Evolutionary conservation across 306 rosid species (phyloP).

Genomic region (Ormosia emarginata): DNA sequence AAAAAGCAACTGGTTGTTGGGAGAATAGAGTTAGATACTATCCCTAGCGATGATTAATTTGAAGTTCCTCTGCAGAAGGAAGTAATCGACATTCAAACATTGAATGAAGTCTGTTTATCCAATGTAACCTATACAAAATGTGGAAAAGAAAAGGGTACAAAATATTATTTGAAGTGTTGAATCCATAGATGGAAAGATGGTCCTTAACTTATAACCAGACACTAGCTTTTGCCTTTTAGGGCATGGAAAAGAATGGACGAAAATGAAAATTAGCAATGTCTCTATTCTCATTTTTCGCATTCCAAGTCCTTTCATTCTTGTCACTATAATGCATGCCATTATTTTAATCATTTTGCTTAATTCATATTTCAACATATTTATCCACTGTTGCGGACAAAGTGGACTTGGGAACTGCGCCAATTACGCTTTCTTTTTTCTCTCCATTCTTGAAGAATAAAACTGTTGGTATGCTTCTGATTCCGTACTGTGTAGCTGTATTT

Average conservation of each 20-base stretch:
- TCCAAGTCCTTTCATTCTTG: neutral
- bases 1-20: slow-evolving; percentile 10
- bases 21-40: slow-evolving; percentile 3
- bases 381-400: slow-evolving; percentile 72
- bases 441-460: slow-evolving; percentile 89
- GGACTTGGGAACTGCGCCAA: slow-evolving; percentile 90
- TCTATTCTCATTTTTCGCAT: slow-evolving; percentile 2
- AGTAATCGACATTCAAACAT: slow-evolving; percentile 9
- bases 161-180: slow-evolving; percentile 10
- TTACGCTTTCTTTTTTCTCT: slow-evolving; percentile 78
- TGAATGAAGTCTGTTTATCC: slow-evolving; percentile 27
- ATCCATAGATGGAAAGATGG: slow-evolving; percentile 6
- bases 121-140: slow-evolving; percentile 22
- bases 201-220: slow-evolving; percentile 17
- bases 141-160: neutral
- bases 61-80: neutral
- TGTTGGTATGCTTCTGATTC: slow-evolving; percentile 95
- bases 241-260: slow-evolving; percentile 26
- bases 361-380: slow-evolving; percentile 50
- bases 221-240: slow-evolving; percentile 5
- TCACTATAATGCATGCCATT: neutral
- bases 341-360: neutral
- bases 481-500: slow-evolving; percentile 66
- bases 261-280: slow-evolving; percentile 10
- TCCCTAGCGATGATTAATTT: slow-evolving; percentile 6